Evolutionary conservation across 2,329 filamentous ascomycete genomes (phyloP).

Genomic region (Leptographium flavum): DNA sequence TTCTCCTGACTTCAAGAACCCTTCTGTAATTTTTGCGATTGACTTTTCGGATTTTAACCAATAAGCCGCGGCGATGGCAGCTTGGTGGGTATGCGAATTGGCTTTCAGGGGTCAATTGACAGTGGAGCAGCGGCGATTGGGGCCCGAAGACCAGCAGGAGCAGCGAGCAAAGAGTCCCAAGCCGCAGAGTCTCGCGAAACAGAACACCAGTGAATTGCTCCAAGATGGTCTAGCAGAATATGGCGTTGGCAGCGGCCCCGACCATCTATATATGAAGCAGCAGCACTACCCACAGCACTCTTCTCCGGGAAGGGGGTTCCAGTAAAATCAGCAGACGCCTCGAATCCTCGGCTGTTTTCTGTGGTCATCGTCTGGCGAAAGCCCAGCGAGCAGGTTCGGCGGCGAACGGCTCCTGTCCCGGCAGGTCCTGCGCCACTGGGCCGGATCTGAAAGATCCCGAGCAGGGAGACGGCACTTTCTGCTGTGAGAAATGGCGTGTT

Average conservation of each 20-base stretch:
- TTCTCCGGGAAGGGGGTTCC: not conserved
- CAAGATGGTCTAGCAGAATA: not conserved
- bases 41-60: not conserved
- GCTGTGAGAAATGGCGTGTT: slow-evolving; percentile 9
- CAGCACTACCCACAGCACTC: not conserved
- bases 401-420: not conserved
- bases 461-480: not conserved
- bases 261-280: not conserved
- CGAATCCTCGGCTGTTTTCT: slow-evolving; percentile 1
- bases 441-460: slow-evolving; percentile 7
- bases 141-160: not conserved
- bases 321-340: slow-evolving; percentile 1
- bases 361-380: not conserved
- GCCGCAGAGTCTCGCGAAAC: not conserved
- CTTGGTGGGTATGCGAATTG: not conserved
- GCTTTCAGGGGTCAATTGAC: slow-evolving; percentile 1
- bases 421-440: slow-evolving; percentile 3
- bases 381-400: not conserved
- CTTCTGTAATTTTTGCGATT: not conserved
- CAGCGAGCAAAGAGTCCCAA: not conserved
- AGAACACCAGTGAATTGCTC: not conserved
- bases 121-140: not conserved
- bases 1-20: not conserved
- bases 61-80: not conserved
- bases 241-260: not conserved